phyloP scores from a whole-genome alignment of 164 flowering plant genomes.

The Magnolia changhungtana region DNA sequence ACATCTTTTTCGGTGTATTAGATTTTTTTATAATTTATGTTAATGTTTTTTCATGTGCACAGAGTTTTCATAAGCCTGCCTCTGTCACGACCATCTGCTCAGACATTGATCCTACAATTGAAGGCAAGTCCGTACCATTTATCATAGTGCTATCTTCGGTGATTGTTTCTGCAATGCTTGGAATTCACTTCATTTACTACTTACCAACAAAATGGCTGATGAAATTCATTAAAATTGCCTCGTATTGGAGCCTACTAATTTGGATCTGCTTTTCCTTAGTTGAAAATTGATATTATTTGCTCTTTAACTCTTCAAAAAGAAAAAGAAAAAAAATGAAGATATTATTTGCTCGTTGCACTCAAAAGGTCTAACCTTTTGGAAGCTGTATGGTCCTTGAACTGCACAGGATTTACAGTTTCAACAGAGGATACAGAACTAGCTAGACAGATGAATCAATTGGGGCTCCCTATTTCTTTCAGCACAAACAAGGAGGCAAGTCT shows the following conservation, averaged over 20 bases:
- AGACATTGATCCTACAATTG: not conserved
- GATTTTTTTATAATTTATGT: not conserved
- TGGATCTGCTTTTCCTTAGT: not conserved
- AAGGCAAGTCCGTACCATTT: slow-evolving; percentile 16
- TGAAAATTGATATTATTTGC: not conserved
- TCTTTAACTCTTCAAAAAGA: not conserved
- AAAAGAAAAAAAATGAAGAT: not conserved
- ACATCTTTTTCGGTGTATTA: not conserved
- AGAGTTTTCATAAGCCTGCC: slow-evolving; percentile 6
- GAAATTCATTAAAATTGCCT: not conserved
- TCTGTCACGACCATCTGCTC: slow-evolving; percentile 1
- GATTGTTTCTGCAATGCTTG: not conserved
- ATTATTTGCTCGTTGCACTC: not conserved
- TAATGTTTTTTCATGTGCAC: not conserved
- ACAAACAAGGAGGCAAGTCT: slow-evolving; percentile 56
- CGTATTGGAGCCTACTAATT: not conserved
- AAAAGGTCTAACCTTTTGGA: not conserved
- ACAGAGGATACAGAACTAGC: slow-evolving; percentile 50
- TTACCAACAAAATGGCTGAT: not conserved
- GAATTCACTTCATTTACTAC: not conserved
- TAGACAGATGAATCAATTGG: slow-evolving; percentile 58
- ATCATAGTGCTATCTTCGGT: not conserved
- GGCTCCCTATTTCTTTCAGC: slow-evolving; percentile 75
- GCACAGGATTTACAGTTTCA: slow-evolving; percentile 26
- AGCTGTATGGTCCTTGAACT: slow-evolving; percentile 6